Conservation (phyloP, 352 stramenopile genomes). For the Phytophthora podocarpi region DNA sequence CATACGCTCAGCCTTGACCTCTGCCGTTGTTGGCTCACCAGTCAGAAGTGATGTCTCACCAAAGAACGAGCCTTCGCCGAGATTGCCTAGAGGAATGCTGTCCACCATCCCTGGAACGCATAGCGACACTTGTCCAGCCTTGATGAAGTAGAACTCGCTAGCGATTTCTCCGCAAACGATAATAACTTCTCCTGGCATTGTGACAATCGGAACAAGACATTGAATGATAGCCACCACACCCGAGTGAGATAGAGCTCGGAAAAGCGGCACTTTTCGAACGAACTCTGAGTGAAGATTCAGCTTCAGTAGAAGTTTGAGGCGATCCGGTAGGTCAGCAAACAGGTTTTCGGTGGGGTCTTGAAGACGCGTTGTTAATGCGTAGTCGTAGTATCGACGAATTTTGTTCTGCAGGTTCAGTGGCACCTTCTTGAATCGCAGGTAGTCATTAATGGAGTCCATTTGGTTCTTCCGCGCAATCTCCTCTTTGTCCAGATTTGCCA, state of each 20-base stretch:
- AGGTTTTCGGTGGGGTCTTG: slow-evolving; percentile 62
- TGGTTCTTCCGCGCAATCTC: slow-evolving; percentile 79
- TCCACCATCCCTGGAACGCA: slow-evolving; percentile 39
- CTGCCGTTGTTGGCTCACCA: slow-evolving; percentile 54
- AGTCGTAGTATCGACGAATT: slow-evolving; percentile 81
- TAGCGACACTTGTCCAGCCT: slow-evolving; percentile 61
- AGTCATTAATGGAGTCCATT: slow-evolving; percentile 82
- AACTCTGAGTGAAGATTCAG: slow-evolving; percentile 72
- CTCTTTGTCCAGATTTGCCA: slow-evolving; percentile 78
- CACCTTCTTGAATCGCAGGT: slow-evolving; percentile 84
- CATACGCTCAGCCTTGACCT: slow-evolving; percentile 67
- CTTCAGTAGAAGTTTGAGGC: slow-evolving; percentile 68
- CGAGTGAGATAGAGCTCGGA: slow-evolving; percentile 69
- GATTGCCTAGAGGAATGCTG: slow-evolving; percentile 60
- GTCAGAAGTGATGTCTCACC: slow-evolving; percentile 70
- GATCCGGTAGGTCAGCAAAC: slow-evolving; percentile 76
- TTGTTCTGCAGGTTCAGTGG: slow-evolving; percentile 67
- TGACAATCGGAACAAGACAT: slow-evolving; percentile 64
- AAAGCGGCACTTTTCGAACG: slow-evolving; percentile 76
- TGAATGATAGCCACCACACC: slow-evolving; percentile 78
- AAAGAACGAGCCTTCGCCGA: slow-evolving; percentile 80
- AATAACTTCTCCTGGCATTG: slow-evolving; percentile 74
- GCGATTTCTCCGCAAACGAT: slow-evolving; percentile 61
- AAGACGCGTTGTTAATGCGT: slow-evolving; percentile 61
- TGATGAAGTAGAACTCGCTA: slow-evolving; percentile 83